Conservation (phyloP, 805 yeast genomes). For the Ogataea nonfermentans region DNA sequence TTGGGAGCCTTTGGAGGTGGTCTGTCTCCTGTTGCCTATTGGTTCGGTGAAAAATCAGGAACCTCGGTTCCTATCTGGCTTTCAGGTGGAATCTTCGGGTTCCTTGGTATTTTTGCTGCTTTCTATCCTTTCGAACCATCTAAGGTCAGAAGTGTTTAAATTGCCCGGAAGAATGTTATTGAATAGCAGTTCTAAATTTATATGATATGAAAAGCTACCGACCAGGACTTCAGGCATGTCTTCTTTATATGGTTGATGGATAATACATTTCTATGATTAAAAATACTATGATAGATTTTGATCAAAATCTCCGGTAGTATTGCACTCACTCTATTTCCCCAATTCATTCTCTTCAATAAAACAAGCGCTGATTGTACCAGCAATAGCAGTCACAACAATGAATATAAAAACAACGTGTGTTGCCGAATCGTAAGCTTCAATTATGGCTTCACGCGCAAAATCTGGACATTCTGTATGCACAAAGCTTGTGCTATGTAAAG, state of each 20-base stretch:
- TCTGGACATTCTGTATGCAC: slow-evolving; percentile 45
- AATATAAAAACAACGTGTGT: slow-evolving; percentile 54
- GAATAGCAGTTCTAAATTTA: too few relatives aligned
- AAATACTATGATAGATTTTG: too few relatives aligned
- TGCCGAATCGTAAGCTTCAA: slow-evolving; percentile 48
- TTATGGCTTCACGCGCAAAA: slow-evolving; percentile 44
- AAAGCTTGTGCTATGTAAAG: slow-evolving; percentile 25
- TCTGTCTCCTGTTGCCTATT: slow-evolving; percentile 56
- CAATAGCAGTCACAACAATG: slow-evolving; percentile 21
- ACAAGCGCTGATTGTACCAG: slow-evolving; percentile 10
- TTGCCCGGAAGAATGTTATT: too few relatives aligned
- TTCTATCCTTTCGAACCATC: slow-evolving; percentile 54
- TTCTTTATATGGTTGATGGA: too few relatives aligned
- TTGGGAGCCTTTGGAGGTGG: slow-evolving; percentile 51
- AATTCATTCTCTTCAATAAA: slow-evolving; percentile 18
- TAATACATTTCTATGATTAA: too few relatives aligned
- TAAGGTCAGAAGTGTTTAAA: slow-evolving; percentile 34
- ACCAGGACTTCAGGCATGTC: too few relatives aligned
- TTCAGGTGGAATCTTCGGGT: slow-evolving; percentile 53
- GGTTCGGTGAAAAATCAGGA: slow-evolving; percentile 46
- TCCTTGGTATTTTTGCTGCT: slow-evolving; percentile 42
- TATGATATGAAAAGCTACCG: too few relatives aligned
- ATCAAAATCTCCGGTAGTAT: too few relatives aligned
- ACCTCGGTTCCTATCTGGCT: slow-evolving; percentile 61
- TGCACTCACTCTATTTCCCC: slow-evolving; percentile 8